Base-by-base conservation (phyloP, 1,139 yeast species). In the Candida gigantensis region DNA sequence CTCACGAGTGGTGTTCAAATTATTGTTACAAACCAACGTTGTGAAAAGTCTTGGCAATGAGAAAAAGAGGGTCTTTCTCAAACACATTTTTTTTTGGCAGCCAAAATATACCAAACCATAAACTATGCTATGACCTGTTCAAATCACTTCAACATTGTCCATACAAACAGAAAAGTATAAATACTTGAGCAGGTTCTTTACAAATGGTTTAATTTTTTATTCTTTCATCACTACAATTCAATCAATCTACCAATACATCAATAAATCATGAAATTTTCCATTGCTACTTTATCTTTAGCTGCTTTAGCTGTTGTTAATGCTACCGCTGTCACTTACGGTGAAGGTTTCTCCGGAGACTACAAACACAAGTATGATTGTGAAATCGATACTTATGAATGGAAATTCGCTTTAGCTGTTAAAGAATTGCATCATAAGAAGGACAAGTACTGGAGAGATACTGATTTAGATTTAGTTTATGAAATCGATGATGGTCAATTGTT, bases 371-470 rank as follows among this genome's bases (percentile, higher is more conserved):
- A 13, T 28, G 30, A 34, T 12, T 9, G n/a, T n/a, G n/a, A n/a
- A n/a, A n/a, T 32, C n/a, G n/a, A 30, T 16, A 24, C 28, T 14
- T 28, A 11, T 24, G 14, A 25, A 16, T 28, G 21, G 23, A 30
- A 26, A n/a, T 36, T 36, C 19, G 33, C 32, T 24, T 36, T 36
- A 20, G 39, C 16, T 19, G 35, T 36, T 20, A 36, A 32, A 16
- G 35, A 31, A 20, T 32, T 13, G 7, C 4, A 14, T 7, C 12
- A 8, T 25, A 18, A 18, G 5, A 12, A 11, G 18, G 28, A 32
- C 12, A 20, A 20, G 4, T 20, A n/a, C n/a, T 9, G 23, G 8
- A 20, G 6, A 20, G 23, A 20, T 20, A n/a, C n/a, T 20, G 23
- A 20, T 20, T 20, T 20, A 20, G 28, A 36, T 16, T 28, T 36